Conservation (phyloP, 768 basidiomycete genomes). For the Tremella fuciformis region DNA sequence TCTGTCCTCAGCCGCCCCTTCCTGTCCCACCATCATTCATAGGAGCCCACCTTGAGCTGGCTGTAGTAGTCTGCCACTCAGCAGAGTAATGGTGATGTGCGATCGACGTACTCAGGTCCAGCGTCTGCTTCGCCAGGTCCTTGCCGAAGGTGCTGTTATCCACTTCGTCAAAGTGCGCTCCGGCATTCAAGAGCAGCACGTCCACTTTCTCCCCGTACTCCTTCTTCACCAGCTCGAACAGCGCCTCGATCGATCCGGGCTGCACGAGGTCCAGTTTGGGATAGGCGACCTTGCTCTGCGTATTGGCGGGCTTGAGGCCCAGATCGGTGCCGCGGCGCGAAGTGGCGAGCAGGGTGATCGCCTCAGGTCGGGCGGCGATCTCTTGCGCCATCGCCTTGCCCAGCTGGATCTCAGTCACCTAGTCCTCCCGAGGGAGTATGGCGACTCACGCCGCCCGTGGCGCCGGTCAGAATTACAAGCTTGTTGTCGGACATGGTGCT, state of each 20-base stretch:
- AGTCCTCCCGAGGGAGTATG: not conserved
- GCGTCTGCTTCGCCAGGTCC: not conserved
- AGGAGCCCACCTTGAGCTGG: not conserved
- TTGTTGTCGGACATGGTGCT: slow-evolving; percentile 1
- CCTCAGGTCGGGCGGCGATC: not conserved
- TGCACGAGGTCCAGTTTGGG: not conserved
- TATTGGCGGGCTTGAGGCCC: not conserved
- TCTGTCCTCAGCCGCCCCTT: too few relatives aligned
- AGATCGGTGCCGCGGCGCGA: not conserved
- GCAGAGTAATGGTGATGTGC: not conserved
- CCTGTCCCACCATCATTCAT: too few relatives aligned
- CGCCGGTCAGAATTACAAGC: not conserved
- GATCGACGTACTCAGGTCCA: not conserved
- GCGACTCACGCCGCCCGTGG: slow-evolving; percentile 5
- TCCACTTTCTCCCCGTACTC: not conserved
- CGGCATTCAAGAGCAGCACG: slow-evolving; percentile 1
- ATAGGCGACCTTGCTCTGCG: slow-evolving; percentile 2
- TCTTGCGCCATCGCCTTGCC: not conserved
- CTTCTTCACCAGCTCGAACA: not conserved
- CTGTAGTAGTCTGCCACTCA: slow-evolving; percentile 2
- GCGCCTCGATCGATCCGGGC: not conserved
- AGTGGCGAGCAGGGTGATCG: slow-evolving; percentile 3
- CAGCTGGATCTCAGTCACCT: not conserved
- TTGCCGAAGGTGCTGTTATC: not conserved
- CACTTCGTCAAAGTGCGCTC: not conserved